phyloP scores from a whole-genome alignment of 2,329 filamentous ascomycete species.

The Fusarium sp. region DNA sequence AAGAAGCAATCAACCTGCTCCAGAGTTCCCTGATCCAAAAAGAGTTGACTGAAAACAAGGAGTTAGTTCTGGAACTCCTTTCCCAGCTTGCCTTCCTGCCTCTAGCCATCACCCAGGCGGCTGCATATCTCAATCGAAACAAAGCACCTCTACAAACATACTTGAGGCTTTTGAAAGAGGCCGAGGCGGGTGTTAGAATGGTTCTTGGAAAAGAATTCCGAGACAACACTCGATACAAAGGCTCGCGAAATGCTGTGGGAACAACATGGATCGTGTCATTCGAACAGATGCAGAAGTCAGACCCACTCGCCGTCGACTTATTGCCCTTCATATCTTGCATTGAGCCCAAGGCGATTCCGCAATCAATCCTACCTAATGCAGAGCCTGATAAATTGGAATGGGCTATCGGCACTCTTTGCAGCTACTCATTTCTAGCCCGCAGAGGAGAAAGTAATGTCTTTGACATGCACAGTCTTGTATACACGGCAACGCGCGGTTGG shows the following conservation, averaged over 20 bases:
- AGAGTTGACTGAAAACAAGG: conserved; percentile 31
- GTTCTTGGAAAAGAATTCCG: conserved; percentile 48
- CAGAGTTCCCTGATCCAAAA: conserved; percentile 14
- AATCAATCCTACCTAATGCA: not conserved
- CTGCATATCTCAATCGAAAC: conserved; percentile 49
- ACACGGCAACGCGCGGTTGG: not conserved
- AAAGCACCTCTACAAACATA: conserved; percentile 41
- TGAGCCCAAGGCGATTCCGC: not conserved
- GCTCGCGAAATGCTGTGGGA: conserved; percentile 43
- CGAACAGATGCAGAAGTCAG: conserved; percentile 37
- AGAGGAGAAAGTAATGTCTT: not conserved
- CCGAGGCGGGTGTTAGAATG: conserved; percentile 30
- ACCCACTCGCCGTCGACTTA: accelerated
- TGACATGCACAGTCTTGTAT: conserved; percentile 1
- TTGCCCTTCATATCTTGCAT: not conserved
- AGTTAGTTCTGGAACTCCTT: conserved; percentile 42
- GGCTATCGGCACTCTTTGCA: not conserved
- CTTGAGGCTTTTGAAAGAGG: conserved; percentile 38
- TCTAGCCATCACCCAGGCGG: conserved; percentile 51
- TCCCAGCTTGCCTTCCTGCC: conserved; percentile 47
- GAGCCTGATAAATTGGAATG: not conserved
- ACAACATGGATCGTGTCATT: conserved; percentile 52
- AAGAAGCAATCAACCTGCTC: conserved; percentile 41
- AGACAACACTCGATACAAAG: conserved; percentile 43
- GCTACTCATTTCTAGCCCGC: not conserved